A percentile compares a stretch with the other conserved stretches of the same genome.
Evolutionary conservation across 2,329 filamentous ascomycete species (phyloP).

Genomic region (Fusarium siculi): DNA sequence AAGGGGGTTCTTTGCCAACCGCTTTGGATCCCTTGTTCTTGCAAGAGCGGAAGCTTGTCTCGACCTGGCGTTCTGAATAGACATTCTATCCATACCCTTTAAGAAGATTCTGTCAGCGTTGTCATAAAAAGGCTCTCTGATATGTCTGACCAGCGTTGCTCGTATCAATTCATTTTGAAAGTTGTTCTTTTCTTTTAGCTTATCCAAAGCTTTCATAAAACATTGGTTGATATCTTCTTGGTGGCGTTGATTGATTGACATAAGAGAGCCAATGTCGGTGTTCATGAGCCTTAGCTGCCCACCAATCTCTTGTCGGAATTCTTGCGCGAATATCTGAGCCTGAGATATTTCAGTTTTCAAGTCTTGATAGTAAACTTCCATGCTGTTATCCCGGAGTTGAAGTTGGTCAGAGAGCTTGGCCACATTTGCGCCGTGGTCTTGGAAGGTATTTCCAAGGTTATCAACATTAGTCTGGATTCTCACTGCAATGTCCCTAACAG

Average conservation of each 20-base stretch:
- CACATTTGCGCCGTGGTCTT: neutral
- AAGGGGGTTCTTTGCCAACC: fast-evolving
- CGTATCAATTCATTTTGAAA: neutral
- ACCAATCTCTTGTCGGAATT: neutral
- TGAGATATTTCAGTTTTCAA: fast-evolving
- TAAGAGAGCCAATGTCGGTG: neutral
- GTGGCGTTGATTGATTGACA: neutral
- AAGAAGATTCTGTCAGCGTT: fast-evolving
- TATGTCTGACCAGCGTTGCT: fast-evolving
- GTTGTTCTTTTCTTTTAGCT: neutral
- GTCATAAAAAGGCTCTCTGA: fast-evolving
- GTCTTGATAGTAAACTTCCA: fast-evolving
- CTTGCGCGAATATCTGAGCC: neutral
- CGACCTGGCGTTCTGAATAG: fast-evolving
- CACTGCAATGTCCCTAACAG: fast-evolving
- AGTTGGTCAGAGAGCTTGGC: neutral
- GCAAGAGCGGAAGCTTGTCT: fast-evolving
- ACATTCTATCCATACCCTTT: neutral
- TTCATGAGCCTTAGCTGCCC: neutral
- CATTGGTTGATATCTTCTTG: fast-evolving
- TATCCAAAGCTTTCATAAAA: fast-evolving
- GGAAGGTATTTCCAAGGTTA: fast-evolving
- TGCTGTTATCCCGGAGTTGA: fast-evolving
- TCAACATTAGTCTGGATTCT: neutral
- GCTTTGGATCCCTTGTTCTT: fast-evolving